Evolutionary conservation across 352 stramenopile species (phyloP).

Genomic region (Blastocystis sp.): DNA sequence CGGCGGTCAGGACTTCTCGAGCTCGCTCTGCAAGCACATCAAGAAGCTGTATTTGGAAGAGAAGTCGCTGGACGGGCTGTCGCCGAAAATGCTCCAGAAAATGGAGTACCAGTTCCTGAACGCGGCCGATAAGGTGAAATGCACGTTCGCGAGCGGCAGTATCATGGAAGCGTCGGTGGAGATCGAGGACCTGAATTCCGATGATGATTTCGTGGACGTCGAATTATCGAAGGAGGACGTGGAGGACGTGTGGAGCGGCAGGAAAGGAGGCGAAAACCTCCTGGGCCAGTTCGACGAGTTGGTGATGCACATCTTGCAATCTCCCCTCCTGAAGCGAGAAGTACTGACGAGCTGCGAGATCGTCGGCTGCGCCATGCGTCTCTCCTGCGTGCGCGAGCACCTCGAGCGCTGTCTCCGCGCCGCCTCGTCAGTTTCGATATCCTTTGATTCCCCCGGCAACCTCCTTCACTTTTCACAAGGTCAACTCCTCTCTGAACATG

Average conservation of each 20-base stretch:
- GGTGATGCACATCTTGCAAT: no score
- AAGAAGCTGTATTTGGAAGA: neutral
- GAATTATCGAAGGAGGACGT: neutral
- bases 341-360: neutral
- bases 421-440: neutral
- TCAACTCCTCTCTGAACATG: no score
- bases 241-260: neutral
- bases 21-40: neutral
- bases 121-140: neutral
- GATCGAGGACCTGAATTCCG: neutral
- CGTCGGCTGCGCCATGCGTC: neutral
- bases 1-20: constrained; percentile 8
- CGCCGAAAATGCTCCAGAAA: neutral
- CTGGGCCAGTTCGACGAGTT: neutral
- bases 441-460: neutral
- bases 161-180: neutral
- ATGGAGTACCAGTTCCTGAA: neutral
- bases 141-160: neutral
- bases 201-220: neutral
- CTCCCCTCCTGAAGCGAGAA: neutral
- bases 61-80: neutral
- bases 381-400: neutral
- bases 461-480: neutral
- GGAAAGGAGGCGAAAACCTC: neutral
- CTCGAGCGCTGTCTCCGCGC: neutral